These are phyloP conservation scores for Ganoderma boninense DNA, from an alignment of 1,284 basidiomycete species.

Conservation along the genomic window DNA sequence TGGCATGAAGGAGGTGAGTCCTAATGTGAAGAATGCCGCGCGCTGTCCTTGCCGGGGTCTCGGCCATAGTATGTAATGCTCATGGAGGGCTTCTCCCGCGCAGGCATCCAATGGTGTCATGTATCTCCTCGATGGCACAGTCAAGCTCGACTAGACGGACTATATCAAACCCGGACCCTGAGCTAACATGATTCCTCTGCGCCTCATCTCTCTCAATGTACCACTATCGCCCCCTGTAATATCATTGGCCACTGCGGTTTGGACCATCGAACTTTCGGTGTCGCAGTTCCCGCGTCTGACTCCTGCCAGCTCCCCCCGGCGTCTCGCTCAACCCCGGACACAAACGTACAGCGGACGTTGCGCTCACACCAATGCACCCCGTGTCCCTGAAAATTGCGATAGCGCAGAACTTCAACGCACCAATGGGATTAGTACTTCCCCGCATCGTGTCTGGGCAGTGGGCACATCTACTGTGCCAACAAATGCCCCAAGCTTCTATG, in stretches of 20 bases:
- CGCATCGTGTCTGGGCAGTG: not conserved
- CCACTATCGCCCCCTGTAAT: slow-evolving; percentile 19
- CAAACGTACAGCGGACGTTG: not conserved
- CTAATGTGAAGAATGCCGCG: not conserved
- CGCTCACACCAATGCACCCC: not conserved
- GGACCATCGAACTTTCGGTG: not conserved
- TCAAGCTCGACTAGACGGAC: slow-evolving; percentile 46
- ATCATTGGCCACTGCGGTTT: slow-evolving; percentile 5
- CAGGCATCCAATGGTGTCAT: slow-evolving; percentile 76
- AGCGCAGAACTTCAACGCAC: not conserved
- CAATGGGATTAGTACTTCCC: not conserved
- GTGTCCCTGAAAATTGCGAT: slow-evolving; percentile 3
- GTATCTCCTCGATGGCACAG: slow-evolving; percentile 74
- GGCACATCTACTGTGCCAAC: not conserved
- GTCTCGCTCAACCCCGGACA: not conserved
- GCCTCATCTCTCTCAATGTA: slow-evolving; percentile 14
- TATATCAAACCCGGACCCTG: not conserved
- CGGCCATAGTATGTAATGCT: slow-evolving; percentile 17
- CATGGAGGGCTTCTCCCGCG: slow-evolving; percentile 14
- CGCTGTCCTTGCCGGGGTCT: slow-evolving; percentile 18
- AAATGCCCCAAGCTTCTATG: not conserved
- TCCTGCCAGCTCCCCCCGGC: not conserved
- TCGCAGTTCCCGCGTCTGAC: not conserved
- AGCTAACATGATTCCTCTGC: not conserved
- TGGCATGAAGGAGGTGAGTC: slow-evolving; percentile 62